Evolutionary conservation across 2,329 filamentous ascomycete species (phyloP), one percentile per base, ranked within the genome.

Genomic region (Xenosphaeropsis pyriputrescens): DNA sequence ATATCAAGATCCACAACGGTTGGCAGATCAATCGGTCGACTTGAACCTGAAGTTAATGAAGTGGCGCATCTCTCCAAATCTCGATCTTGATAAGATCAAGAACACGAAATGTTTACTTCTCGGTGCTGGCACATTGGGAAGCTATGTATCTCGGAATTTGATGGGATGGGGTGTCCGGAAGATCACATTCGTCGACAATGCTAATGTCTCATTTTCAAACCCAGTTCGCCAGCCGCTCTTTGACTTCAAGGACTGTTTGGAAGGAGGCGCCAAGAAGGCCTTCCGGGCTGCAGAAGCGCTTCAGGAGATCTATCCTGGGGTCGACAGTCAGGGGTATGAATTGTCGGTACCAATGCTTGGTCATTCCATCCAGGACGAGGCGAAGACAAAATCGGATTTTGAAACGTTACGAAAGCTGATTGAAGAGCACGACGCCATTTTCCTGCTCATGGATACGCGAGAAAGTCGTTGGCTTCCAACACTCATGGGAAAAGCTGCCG

Each of bases 31-130:
- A 55, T 86, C 88, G 1, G 89, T 96, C 8, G 91, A 98, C 52
- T 69, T 98, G 41, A 98, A 98, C 52, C 67, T 96, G 42, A 96
- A 96, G 60, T 70, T 98, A 41, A 98, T 98, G 79, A 98, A 95
- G 62, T 98, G 91, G 91, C 79, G 91, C 30, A 85, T 98, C 50
- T 85, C 86, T 6, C 91, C 91, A 0, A 78, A 79, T 36, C 70
- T 98, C 31, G 72, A 96, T 54, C 72, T 98, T 8, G 86, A 95
- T 19, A 72, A 73, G 19, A 88, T 96, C 54, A 95, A 94, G 53
- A 72, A 79, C 40, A 89, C 85, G 3, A 93, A 79, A 53, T 98
- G 91, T 53, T 70, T 98, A 13, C 64, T 98, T 2, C 73, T 98
- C 2, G 91, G 91, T 4, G 86, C 91, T 1, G 91, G 91, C 12